Conservation (phyloP, 768 basidiomycete species). For the Sutorius australiensis region DNA sequence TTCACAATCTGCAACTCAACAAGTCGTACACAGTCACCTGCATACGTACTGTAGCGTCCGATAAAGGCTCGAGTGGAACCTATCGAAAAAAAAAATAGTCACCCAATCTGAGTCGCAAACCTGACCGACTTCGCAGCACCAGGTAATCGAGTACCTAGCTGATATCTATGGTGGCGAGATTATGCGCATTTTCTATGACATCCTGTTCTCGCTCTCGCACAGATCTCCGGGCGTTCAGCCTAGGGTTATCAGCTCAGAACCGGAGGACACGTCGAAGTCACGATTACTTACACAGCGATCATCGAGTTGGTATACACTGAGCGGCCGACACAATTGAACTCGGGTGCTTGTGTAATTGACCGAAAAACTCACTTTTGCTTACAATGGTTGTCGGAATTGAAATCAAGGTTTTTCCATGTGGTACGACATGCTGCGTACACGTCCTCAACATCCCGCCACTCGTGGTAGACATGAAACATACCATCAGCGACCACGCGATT, state of each 20-base stretch:
- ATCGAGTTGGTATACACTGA: conserved; percentile 13
- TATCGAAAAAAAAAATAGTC: too few relatives aligned
- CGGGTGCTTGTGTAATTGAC: not conserved
- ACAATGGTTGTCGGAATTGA: not conserved
- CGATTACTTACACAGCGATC: conserved; percentile 11
- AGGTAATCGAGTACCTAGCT: conserved; percentile 9
- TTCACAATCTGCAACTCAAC: too few relatives aligned
- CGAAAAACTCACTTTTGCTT: not conserved
- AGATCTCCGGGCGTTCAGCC: conserved; percentile 11
- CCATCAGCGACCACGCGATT: conserved; percentile 7
- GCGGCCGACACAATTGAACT: not conserved
- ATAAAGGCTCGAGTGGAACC: too few relatives aligned
- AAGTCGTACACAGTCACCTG: too few relatives aligned
- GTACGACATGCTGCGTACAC: not conserved
- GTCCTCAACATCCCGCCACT: not conserved
- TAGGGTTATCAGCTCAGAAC: not conserved
- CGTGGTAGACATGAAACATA: not conserved
- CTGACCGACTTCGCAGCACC: too few relatives aligned
- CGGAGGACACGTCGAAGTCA: not conserved
- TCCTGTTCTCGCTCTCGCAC: conserved; percentile 4
- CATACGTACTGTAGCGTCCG: too few relatives aligned
- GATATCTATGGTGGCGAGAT: conserved; percentile 3
- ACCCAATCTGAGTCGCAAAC: too few relatives aligned
- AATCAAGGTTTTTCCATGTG: not conserved
- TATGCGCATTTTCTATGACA: not conserved